Evolutionary conservation across 352 stramenopile genomes (phyloP).

Genomic region (Pythium vanterpoolii): DNA sequence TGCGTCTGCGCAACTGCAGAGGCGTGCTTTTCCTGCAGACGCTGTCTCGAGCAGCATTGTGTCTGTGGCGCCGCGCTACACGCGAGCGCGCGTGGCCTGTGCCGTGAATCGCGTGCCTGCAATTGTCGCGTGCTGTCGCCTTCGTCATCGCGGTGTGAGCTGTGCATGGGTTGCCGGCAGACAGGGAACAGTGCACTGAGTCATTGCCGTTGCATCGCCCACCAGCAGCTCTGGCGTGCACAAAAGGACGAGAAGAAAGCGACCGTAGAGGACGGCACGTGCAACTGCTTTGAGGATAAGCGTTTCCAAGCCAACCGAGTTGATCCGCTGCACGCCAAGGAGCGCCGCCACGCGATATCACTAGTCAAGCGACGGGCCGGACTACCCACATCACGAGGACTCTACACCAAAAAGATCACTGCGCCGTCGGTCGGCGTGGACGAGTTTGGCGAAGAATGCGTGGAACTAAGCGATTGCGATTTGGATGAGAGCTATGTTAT

Average conservation of each 20-base stretch:
- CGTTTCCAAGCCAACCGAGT: not conserved
- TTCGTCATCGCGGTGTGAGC: constrained; percentile 32
- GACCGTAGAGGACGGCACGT: not conserved
- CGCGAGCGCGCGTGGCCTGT: constrained; percentile 26
- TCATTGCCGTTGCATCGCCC: constrained; percentile 64
- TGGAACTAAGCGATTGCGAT: constrained; percentile 8
- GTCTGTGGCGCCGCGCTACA: constrained; percentile 30
- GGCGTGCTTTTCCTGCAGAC: constrained; percentile 45
- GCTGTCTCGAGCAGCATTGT: constrained; percentile 64
- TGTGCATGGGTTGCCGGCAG: constrained; percentile 62
- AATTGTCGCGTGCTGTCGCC: constrained; percentile 35
- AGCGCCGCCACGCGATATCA: constrained; percentile 1
- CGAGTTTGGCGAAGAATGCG: constrained; percentile 6
- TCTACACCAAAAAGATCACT: constrained; percentile 14
- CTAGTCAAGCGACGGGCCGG: constrained; percentile 1
- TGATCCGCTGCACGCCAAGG: not conserved
- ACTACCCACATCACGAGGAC: constrained; percentile 3
- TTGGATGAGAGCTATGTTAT: not conserved
- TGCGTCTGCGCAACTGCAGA: constrained; percentile 52
- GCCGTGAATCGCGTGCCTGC: constrained; percentile 63
- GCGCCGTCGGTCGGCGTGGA: constrained; percentile 1
- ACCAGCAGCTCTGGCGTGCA: constrained; percentile 18
- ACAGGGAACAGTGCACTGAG: constrained; percentile 12
- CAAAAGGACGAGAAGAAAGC: constrained; percentile 1
- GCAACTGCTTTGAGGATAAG: constrained; percentile 7